Conservation (phyloP, 345 rosid genomes). For the Syzygium aqueum region DNA sequence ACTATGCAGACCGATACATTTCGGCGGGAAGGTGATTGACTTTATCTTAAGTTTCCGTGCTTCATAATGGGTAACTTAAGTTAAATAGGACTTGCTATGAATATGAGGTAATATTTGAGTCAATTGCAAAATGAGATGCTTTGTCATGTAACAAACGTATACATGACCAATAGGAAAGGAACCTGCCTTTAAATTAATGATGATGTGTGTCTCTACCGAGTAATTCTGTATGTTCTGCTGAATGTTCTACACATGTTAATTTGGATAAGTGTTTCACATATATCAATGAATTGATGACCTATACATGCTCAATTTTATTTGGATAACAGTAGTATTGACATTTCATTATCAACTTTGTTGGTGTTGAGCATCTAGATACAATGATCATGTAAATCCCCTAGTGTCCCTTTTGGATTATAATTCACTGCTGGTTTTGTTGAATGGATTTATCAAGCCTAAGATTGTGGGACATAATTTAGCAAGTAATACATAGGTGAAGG, state of each 20-base stretch:
- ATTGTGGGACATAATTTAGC: neutral
- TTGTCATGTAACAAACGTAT: neutral
- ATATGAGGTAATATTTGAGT: neutral
- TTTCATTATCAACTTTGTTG: neutral
- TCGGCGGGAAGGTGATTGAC: constrained; percentile 83
- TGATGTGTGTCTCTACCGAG: neutral
- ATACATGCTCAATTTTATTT: neutral
- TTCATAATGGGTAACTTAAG: neutral
- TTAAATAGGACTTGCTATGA: neutral
- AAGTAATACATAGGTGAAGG: neutral
- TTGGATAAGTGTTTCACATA: neutral
- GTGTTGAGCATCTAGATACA: neutral
- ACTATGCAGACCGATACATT: constrained; percentile 90
- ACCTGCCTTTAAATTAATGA: neutral
- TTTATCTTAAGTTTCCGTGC: neutral
- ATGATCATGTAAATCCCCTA: neutral
- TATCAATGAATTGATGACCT: neutral
- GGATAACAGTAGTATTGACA: neutral
- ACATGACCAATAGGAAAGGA: neutral
- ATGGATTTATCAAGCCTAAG: neutral
- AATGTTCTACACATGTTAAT: neutral
- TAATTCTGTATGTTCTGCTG: neutral
- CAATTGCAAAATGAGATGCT: neutral
- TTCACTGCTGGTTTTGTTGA: neutral
- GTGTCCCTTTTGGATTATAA: neutral